Evolutionary conservation across 768 basidiomycete species (phyloP), one percentile per base, ranked within the genome.

Genomic region (Lentinula aciculospora): DNA sequence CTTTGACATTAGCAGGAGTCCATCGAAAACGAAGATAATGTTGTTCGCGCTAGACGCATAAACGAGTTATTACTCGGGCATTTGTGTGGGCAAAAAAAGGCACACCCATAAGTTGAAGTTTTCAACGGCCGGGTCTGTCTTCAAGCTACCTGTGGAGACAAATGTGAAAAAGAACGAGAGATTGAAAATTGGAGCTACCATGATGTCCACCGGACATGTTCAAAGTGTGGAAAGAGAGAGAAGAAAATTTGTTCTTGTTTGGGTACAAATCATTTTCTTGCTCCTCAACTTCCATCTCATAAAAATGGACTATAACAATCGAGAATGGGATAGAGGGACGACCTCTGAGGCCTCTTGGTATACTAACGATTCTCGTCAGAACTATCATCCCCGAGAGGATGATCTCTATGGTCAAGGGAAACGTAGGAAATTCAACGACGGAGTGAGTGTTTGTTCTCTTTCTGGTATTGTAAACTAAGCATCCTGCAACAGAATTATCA

Each of bases 281-380:
- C 58, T 68, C 37, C 69, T 62, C 70, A 61, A 63, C 57, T 62
- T 67, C 58, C 57, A 51, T 60, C 62, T 58, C 58, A 54, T 62
- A 44, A 47, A 58, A 21, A 89, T 90, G 88, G 78, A 86, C 50
- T 82, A 86, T 72, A 88, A 15, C 13, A 57, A 57, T 29, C 84
- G 92, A 62, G 89, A 92, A 76, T 92, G 92, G 91, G 89, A 92
- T 74, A 81, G 80, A 70, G 90, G 89, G 53, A 92, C 91, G 71
- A 81, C 84, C 46, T 29, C 69, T 47, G 82, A 65, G 71, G 64
- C 68, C 31, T 66, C 74, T 48, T 81, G 80, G 76, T 69, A 70
- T 57, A 62, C 69, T 21, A 60, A 63, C 21, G 74, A 74, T 56
- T 62, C 71, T 36, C 71, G 72, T 58, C 71, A 67, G 46, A 77